Evolutionary conservation across 2,329 filamentous ascomycete genomes (phyloP).

Genomic region (Byssoonygena ceratinophila): DNA sequence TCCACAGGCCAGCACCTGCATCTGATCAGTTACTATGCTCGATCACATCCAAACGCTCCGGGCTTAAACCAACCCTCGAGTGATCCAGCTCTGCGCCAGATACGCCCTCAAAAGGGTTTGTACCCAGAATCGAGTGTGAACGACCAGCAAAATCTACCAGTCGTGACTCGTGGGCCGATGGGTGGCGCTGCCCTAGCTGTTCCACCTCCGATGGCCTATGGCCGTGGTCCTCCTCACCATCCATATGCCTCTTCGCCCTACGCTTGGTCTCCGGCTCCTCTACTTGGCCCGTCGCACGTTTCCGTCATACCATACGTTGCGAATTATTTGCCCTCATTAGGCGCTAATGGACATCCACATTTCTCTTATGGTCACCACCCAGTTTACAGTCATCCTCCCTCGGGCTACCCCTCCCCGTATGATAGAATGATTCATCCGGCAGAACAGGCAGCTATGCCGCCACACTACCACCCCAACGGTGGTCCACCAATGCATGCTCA

Average conservation of each 20-base stretch:
- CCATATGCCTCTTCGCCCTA: conserved; percentile 33
- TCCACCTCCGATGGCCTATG: conserved; percentile 45
- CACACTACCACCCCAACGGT: conserved; percentile 21
- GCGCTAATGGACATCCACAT: conserved; percentile 22
- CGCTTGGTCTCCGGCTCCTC: conserved; percentile 37
- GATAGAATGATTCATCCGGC: conserved; percentile 27
- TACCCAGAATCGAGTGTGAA: conserved; percentile 93
- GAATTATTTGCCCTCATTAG: conserved; percentile 31
- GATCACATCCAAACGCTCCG: conserved; percentile 60
- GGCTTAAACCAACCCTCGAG: conserved; percentile 71
- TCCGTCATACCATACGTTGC: conserved; percentile 27
- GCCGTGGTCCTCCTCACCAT: conserved; percentile 33
- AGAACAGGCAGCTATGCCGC: conserved; percentile 23
- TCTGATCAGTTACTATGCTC: conserved; percentile 91
- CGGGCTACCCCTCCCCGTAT: conserved; percentile 24
- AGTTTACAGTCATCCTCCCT: conserved; percentile 21
- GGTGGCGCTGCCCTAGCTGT: conserved; percentile 45
- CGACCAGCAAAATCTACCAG: conserved; percentile 68
- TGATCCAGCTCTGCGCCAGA: conserved; percentile 68
- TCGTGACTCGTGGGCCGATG: conserved; percentile 66
- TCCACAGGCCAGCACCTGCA: conserved; percentile 83
- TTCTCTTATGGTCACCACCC: conserved; percentile 27
- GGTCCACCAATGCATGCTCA: conserved; percentile 15
- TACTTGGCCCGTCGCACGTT: conserved; percentile 35
- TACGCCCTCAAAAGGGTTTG: conserved; percentile 83